Conservation (phyloP, 257 asterid species). For the Verbena officinalis region DNA sequence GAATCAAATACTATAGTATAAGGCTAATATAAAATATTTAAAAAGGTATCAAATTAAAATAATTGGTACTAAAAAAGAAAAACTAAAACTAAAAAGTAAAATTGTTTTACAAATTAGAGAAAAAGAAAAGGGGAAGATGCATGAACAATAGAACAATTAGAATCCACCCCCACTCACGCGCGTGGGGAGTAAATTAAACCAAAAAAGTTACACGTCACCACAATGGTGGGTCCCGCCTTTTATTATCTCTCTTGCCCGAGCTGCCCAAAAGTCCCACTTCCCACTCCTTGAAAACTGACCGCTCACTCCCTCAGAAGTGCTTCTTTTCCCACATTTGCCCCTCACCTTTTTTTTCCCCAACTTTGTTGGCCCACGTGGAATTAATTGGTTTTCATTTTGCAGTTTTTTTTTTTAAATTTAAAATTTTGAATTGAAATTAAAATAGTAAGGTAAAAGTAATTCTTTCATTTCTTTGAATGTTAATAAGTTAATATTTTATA, state of each 20-base stretch:
- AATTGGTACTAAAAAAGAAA: neutral
- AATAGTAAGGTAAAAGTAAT: too few species aligned
- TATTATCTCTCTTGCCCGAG: constrained; percentile 54
- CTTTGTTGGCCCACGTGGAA: neutral
- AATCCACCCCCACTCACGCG: constrained; percentile 34
- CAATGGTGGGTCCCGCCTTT: constrained; percentile 52
- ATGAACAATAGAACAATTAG: constrained; percentile 25
- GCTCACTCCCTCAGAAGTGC: constrained; percentile 16
- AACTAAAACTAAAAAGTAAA: neutral
- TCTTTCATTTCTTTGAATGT: too few species aligned
- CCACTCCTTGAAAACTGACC: constrained; percentile 40
- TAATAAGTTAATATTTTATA: too few species aligned
- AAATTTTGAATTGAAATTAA: too few species aligned
- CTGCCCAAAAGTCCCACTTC: constrained; percentile 51
- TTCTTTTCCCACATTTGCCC: constrained; percentile 36
- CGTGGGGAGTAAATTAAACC: constrained; percentile 28
- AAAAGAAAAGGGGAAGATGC: constrained; percentile 10
- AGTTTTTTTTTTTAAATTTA: too few species aligned
- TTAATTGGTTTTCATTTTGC: too few species aligned
- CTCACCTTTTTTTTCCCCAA: neutral
- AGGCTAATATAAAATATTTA: neutral
- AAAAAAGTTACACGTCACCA: constrained; percentile 52
- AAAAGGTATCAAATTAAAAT: constrained; percentile 16
- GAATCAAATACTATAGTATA: neutral
- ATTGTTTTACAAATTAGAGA: too few species aligned